Evolutionary conservation across 23 red algal genomes (phyloP).

Genomic region (Agarophyton chilense): DNA sequence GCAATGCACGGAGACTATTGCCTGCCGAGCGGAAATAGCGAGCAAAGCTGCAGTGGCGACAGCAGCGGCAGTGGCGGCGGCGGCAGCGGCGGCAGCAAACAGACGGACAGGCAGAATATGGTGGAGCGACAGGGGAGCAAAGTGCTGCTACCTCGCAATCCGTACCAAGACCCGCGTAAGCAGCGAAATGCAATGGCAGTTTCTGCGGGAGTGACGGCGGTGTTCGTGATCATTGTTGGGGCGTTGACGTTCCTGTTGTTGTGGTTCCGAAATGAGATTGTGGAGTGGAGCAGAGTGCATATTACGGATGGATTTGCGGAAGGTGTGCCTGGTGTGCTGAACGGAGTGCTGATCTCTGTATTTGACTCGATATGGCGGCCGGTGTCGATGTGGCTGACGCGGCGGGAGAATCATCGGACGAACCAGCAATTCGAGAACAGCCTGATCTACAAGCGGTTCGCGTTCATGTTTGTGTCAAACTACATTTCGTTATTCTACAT

Average conservation of each 20-base stretch:
- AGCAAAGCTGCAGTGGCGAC: too few relatives aligned
- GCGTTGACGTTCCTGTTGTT: slow-evolving; percentile 66
- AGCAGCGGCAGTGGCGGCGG: too few relatives aligned
- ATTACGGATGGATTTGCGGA: not conserved
- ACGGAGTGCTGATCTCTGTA: slow-evolving; percentile 63
- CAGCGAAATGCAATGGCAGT: slow-evolving; percentile 26
- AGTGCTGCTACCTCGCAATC: slow-evolving; percentile 29
- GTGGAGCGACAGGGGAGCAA: not conserved
- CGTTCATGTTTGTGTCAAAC: slow-evolving; percentile 78
- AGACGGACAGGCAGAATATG: not conserved
- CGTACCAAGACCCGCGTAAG: slow-evolving; percentile 53
- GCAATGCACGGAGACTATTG: not conserved
- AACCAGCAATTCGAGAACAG: slow-evolving; percentile 76
- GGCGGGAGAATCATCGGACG: slow-evolving; percentile 78
- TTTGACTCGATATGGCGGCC: slow-evolving; percentile 66
- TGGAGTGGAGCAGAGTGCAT: not conserved
- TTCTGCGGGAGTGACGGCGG: slow-evolving; percentile 38
- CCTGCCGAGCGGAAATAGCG: not conserved
- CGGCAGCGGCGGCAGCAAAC: not conserved
- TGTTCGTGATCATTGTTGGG: slow-evolving; percentile 63
- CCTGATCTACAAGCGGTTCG: slow-evolving; percentile 75
- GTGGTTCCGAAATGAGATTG: slow-evolving; percentile 59
- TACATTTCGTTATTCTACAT: slow-evolving; percentile 82
- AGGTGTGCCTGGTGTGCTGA: slow-evolving; percentile 62
- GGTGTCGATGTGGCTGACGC: slow-evolving; percentile 59